These are phyloP conservation scores for Danielia reshetovae DNA, from an alignment of 805 yeast species.

Conservation along the genomic window DNA sequence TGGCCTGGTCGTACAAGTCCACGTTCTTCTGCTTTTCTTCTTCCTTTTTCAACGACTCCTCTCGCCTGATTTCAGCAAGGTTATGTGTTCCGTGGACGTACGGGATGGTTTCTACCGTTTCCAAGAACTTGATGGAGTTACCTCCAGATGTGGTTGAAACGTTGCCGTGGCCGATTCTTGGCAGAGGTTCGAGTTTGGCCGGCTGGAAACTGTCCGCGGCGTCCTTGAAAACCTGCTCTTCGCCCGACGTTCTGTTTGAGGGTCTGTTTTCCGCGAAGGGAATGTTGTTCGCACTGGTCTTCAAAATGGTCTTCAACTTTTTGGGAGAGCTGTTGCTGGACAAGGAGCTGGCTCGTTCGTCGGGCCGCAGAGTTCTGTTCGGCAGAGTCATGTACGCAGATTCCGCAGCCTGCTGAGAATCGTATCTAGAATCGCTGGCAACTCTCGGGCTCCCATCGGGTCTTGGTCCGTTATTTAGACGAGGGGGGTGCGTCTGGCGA, in stretches of 20 bases:
- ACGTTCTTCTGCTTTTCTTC: conserved; percentile 31
- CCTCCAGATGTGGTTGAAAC: conserved; percentile 20
- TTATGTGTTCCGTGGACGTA: conserved; percentile 2
- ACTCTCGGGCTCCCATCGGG: background rate
- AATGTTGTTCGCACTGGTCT: conserved; percentile 15
- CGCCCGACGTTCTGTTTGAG: too few relatives aligned
- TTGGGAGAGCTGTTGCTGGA: conserved; percentile 15
- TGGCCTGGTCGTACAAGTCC: conserved; percentile 54
- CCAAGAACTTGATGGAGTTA: conserved; percentile 35
- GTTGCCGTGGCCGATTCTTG: background rate
- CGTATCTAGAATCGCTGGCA: background rate
- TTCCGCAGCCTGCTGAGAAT: background rate
- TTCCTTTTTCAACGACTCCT: conserved; percentile 9
- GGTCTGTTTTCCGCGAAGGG: too few relatives aligned
- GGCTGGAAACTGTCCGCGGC: background rate
- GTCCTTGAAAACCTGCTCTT: background rate
- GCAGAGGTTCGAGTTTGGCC: background rate
- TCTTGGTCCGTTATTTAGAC: background rate
- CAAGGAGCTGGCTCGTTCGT: conserved; percentile 10
- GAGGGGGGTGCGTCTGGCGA: conserved; percentile 1
- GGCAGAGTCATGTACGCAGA: background rate
- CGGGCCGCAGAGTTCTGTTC: background rate
- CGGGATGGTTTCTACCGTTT: conserved; percentile 37
- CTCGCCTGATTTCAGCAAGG: conserved; percentile 7
- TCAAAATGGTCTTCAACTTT: conserved; percentile 35